These are phyloP conservation scores for Fusarium sp. DNA, from an alignment of 2,329 filamentous ascomycete species.

Conservation along the genomic window DNA sequence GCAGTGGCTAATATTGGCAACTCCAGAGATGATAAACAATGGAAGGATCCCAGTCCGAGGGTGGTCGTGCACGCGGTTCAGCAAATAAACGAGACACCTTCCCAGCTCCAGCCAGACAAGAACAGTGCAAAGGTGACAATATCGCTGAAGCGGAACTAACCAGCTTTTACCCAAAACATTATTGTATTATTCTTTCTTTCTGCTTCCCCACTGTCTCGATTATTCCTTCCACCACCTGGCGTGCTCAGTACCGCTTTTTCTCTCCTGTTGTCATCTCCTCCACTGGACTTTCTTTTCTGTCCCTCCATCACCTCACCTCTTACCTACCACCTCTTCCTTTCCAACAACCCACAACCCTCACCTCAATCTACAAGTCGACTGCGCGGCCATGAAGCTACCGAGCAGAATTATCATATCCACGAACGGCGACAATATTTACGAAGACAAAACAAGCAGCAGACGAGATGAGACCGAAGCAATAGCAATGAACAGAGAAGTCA, in stretches of 20 bases:
- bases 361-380: conserved; percentile 29
- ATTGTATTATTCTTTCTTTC: background rate
- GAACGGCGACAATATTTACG: background rate
- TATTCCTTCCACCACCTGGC: conserved; percentile 1
- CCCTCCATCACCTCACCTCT: conserved; percentile 25
- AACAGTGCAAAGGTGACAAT: background rate
- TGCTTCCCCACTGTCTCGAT: background rate
- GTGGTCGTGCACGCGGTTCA: background rate
- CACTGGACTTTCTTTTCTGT: conserved; percentile 45
- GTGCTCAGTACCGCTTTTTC: conserved; percentile 15
- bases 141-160: background rate
- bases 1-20: background rate
- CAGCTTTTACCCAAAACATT: background rate
- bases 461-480: background rate
- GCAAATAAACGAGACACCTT: background rate
- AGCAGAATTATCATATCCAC: background rate
- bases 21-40: conserved; percentile 5
- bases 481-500: background rate
- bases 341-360: conserved; percentile 41
- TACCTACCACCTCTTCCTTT: conserved; percentile 33
- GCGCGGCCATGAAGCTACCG: conserved; percentile 1
- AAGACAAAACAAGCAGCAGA: conserved; percentile 1
- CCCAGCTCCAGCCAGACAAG: no score
- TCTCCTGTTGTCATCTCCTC: conserved; percentile 36
- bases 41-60: background rate